phyloP scores from a whole-genome alignment of 768 basidiomycete species.

The Coprinellus aureogranulatus region DNA sequence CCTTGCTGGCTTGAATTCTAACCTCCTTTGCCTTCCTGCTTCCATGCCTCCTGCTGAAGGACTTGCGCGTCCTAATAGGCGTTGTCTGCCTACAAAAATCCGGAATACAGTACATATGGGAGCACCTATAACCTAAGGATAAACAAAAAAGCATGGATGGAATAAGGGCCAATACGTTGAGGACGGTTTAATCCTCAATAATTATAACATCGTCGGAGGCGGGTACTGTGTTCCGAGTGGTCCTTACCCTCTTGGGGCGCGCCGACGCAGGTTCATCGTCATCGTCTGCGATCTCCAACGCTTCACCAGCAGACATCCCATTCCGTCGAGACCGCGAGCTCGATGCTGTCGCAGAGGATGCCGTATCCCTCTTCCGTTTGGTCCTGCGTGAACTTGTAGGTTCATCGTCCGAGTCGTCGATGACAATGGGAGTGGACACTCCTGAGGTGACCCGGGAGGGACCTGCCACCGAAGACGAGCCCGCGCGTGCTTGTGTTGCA shows the following conservation, averaged over 20 bases:
- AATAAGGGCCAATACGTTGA: no score
- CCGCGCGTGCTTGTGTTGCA: constrained; percentile 9
- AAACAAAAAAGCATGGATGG: no score
- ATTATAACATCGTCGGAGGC: constrained; percentile 42
- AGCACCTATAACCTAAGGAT: no score
- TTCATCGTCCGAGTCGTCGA: constrained; percentile 32
- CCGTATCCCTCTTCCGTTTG: background rate
- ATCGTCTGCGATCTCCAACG: constrained; percentile 24
- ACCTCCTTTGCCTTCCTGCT: no score
- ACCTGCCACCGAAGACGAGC: background rate
- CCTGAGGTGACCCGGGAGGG: background rate
- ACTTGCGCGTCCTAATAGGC: no score
- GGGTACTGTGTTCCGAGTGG: constrained; percentile 13
- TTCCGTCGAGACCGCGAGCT: constrained; percentile 1
- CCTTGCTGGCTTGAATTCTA: no score
- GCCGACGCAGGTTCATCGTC: constrained; percentile 33
- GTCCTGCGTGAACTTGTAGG: no score
- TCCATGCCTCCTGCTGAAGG: no score
- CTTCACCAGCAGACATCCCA: constrained; percentile 8
- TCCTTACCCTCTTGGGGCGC: constrained; percentile 13
- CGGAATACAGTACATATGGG: no score
- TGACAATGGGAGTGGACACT: constrained; percentile 21
- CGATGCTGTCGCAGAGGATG: constrained; percentile 2
- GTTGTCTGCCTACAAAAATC: no score
- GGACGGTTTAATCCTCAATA: constrained; percentile 18